Base-by-base conservation (phyloP, 176 grass and related monocot genomes). In the Phyllostachys edulis region DNA sequence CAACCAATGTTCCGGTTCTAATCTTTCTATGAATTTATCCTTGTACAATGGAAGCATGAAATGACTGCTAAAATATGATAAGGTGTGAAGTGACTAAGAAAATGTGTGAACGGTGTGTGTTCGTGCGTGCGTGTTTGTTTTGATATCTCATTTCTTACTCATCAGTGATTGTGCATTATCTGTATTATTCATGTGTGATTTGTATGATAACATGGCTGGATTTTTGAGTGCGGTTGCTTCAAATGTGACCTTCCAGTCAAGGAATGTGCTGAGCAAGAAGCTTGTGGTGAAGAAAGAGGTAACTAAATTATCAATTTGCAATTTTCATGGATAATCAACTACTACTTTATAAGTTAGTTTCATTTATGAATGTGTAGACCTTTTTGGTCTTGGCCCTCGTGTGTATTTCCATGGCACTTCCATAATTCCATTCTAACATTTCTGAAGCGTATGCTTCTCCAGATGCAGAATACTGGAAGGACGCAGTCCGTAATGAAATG, bases 241-340 rank as follows among this genome's bases (percentile, higher is more conserved):
- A 63, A 92, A 96, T 86, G 88, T 99, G 44, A 99, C 91, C 63
- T 99, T 96, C 69, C 93, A 99, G 79, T 99, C 93, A 65, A 86
- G 93, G 77, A 99, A 99, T 63, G 97, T 99, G 47, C 78, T 99
- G 62, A 99, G 97, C 90, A 99, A 96, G 84, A 96, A 99, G 82
- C 89, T 96, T 75, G 94, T 99, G 97, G 84, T 99, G 46, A 99
- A 99, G 93, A 96, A 87, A 91, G 90, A 99, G 93, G 91, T 96
- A 81, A 83, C 18, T 21, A 10, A 66, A 49, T 51, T 36, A 63
- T 64, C 4, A 45, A 6, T 69, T 80, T 71, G 41, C 16, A 40
- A 20, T 90, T 67, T 20, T 72, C 38, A 21, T 57, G 42, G 42
- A 67, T 63, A 52, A 9, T 69, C 57, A 60, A 69, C n/a, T 57